phyloP scores from a whole-genome alignment of 495 filamentous ascomycete species.

The Neurospora intermedia region DNA sequence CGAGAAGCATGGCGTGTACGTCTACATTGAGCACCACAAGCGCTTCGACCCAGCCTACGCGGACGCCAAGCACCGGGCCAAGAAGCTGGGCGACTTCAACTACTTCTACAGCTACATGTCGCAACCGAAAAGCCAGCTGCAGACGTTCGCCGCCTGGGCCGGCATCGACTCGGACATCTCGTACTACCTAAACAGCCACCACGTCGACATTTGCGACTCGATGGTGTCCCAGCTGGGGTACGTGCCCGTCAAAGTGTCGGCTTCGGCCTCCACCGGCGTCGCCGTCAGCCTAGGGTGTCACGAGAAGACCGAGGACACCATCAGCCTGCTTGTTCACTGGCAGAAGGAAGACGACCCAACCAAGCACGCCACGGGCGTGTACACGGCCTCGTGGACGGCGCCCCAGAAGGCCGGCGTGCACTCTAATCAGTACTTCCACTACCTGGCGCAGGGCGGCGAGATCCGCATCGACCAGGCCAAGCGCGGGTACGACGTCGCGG shows the following conservation, averaged over 20 bases:
- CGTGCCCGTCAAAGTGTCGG: conserved; percentile 67
- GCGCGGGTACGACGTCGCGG: conserved; percentile 87
- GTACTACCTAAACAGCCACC: conserved; percentile 92
- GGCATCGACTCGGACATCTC: conserved; percentile 84
- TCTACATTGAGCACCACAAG: conserved; percentile 95
- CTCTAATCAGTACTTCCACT: conserved; percentile 93
- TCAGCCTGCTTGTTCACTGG: conserved; percentile 84
- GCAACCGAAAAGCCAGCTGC: conserved; percentile 84
- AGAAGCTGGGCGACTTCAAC: conserved; percentile 79
- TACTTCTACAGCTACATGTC: conserved; percentile 98
- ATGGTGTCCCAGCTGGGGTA: conserved; percentile 69
- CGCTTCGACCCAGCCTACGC: conserved; percentile 87
- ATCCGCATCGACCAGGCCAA: conserved; percentile 88
- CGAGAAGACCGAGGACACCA: conserved; percentile 79
- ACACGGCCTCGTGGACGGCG: conserved; percentile 91
- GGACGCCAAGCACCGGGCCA: conserved; percentile 68
- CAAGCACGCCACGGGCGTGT: conserved; percentile 77
- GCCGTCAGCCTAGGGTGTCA: conserved; percentile 69
- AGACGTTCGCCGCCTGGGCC: conserved; percentile 95
- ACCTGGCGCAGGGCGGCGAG: conserved; percentile 74
- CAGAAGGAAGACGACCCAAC: conserved; percentile 52
- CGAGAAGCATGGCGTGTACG: conserved; percentile 68
- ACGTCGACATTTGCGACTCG: conserved; percentile 80
- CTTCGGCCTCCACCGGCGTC: conserved; percentile 57
- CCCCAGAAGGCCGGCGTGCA: conserved; percentile 87